A percentile compares a stretch with the other conserved stretches of the same genome.
Evolutionary conservation across 768 basidiomycete genomes (phyloP).

Genomic region (Dentipellis sp.): DNA sequence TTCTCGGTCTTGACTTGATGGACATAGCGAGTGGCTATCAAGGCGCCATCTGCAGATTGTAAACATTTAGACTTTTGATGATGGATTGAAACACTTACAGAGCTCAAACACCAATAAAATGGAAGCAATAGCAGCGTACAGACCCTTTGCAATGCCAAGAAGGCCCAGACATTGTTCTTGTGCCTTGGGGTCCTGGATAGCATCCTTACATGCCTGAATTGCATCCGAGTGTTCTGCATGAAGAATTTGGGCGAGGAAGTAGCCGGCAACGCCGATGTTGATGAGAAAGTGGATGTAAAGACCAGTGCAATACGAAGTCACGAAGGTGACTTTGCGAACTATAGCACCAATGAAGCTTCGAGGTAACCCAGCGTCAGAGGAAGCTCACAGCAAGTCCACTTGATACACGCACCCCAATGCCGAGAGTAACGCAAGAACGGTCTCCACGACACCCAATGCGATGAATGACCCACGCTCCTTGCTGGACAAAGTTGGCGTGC

Average conservation of each 20-base stretch:
- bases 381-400: not conserved
- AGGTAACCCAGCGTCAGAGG: not conserved
- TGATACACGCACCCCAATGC: conserved; percentile 39
- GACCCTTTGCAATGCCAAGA: conserved; percentile 31
- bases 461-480: conserved; percentile 34
- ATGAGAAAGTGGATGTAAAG: conserved; percentile 48
- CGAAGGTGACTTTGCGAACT: conserved; percentile 51
- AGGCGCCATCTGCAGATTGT: conserved; percentile 8
- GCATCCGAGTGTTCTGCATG: conserved; percentile 35
- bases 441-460: conserved; percentile 43
- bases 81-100: conserved; percentile 33
- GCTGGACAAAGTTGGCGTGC: conserved; percentile 14
- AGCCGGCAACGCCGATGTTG: conserved; percentile 43
- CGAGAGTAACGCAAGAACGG: conserved; percentile 42
- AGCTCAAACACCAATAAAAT: conserved; percentile 42
- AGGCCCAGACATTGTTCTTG: conserved; percentile 37
- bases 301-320: conserved; percentile 46
- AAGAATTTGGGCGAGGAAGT: conserved; percentile 41
- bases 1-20: conserved; percentile 13
- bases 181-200: conserved; percentile 30
- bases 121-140: conserved; percentile 37
- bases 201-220: conserved; percentile 34
- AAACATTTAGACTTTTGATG: not conserved
- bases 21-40: conserved; percentile 17
- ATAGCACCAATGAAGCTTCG: conserved; percentile 53